Conservation (phyloP, 495 filamentous ascomycete species). For the Penicillium desertorum region DNA sequence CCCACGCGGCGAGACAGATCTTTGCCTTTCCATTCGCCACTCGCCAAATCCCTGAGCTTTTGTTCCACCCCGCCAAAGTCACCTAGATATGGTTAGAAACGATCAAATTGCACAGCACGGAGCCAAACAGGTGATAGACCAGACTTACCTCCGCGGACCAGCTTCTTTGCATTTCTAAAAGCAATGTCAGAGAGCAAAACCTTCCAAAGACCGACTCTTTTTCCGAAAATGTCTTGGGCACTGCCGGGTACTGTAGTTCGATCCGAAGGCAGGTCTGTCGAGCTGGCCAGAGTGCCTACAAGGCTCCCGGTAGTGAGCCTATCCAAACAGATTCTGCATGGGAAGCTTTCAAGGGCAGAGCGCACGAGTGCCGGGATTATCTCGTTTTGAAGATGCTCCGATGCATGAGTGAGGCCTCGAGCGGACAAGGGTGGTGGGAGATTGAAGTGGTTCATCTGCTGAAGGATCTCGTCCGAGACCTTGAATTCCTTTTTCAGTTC, state of each 20-base stretch:
- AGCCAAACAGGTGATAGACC: background rate
- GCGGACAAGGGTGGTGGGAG: background rate
- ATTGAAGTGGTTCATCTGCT: background rate
- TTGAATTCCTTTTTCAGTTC: conserved; percentile 2
- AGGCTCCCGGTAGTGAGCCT: background rate
- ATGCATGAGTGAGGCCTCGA: conserved; percentile 8
- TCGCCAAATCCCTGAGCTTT: conserved; percentile 32
- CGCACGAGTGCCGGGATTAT: conserved; percentile 14
- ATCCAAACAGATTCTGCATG: conserved; percentile 24
- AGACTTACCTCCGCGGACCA: conserved; percentile 8
- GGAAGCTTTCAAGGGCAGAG: conserved; percentile 18
- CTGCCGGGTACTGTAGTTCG: background rate
- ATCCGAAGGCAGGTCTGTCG: background rate
- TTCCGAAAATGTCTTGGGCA: conserved; percentile 27
- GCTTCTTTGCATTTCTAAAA: conserved; percentile 24
- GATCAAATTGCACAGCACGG: background rate
- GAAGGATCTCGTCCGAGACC: background rate
- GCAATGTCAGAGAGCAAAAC: conserved; percentile 37
- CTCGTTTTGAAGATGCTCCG: conserved; percentile 10
- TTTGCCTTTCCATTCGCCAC: conserved; percentile 29
- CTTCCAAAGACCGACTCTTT: conserved; percentile 40
- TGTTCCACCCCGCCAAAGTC: conserved; percentile 14
- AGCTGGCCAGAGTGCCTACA: background rate
- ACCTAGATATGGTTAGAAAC: conserved; percentile 7
- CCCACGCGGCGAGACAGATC: conserved; percentile 7